Evolutionary conservation across 768 basidiomycete genomes (phyloP), one percentile per base, ranked within the genome.

Genomic region (Calocera cornea): DNA sequence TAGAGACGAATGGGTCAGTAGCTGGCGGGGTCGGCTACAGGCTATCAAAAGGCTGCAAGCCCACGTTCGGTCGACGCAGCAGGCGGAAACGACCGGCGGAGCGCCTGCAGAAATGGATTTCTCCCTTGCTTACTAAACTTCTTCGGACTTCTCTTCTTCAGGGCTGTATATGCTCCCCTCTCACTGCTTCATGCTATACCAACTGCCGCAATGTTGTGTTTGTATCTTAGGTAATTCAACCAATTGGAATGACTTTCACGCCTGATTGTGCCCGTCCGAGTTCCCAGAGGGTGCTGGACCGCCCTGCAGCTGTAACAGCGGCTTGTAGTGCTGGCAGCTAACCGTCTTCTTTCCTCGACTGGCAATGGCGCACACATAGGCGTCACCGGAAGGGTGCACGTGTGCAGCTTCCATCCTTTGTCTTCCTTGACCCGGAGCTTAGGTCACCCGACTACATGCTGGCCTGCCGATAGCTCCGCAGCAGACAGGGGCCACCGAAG

Each of bases 21-120:
- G 93, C 72, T 97, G 94, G 94, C 83, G 90, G 70, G 80, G 82
- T 60, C 84, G 94, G 64, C 75, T 95, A 70, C 85, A 90, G 72
- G 82, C 87, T 1, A 92, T 97, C 72, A 84, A 87, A 69, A 83
- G 88, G 65, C 89, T 77, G 22, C 34, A 66, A 24, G 44, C 50
- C 14, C 11, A 40, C 22, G 64, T 65, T n/a, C 64, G 10, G 27
- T 29, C 24, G 14, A 29, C 54, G 2, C 54, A 31, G 27, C 27
- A 14, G 54, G 27, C 54, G 2, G 54, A 60, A 7, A 22, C 14
- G 16, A 16, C 5, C 19, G 31, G 27, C 27, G 31, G 54, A 12
- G 54, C 54, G 24, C 27, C 54, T 2, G 54, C 54, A 19, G 54
- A 60, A 60, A 60, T 60, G 54, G 54, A 60, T 60, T 60, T 60